Evolutionary conservation across 257 asterid genomes (phyloP).

Genomic region (Oldenlandia corymbosa): DNA sequence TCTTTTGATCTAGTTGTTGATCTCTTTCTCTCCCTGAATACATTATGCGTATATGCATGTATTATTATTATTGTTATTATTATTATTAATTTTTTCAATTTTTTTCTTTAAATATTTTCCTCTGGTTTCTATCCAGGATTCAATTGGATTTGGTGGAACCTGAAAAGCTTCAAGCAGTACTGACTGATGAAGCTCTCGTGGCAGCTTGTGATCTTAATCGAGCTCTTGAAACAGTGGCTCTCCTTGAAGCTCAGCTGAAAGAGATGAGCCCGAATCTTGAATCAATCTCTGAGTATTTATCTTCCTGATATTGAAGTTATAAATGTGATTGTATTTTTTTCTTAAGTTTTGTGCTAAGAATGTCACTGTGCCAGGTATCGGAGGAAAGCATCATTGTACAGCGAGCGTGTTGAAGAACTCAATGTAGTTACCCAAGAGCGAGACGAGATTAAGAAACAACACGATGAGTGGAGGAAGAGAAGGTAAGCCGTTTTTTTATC

Average conservation of each 20-base stretch:
- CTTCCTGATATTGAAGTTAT: conserved; percentile 5
- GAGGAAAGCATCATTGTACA: conserved; percentile 63
- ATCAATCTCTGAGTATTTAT: conserved; percentile 80
- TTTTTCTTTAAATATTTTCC: no score
- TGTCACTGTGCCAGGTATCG: conserved; percentile 52
- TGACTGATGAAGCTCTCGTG: conserved; percentile 55
- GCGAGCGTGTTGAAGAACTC: conserved; percentile 84
- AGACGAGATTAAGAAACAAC: conserved; percentile 75
- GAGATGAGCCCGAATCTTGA: conserved; percentile 98
- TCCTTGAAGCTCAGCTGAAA: conserved; percentile 87
- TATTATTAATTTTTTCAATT: background rate
- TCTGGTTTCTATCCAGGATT: conserved; percentile 48
- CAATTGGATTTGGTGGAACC: conserved; percentile 84
- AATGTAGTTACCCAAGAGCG: conserved; percentile 76
- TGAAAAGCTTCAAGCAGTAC: conserved; percentile 65
- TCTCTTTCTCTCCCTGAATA: background rate
- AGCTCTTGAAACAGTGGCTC: conserved; percentile 80
- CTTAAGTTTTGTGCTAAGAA: conserved; percentile 6
- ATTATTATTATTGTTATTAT: conserved; percentile 1
- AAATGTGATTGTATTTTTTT: background rate
- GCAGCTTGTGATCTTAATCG: conserved; percentile 55
- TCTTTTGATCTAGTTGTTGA: background rate
- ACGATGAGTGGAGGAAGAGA: conserved; percentile 93
- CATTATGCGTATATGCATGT: background rate
- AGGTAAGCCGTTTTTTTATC: conserved; percentile 34